These are phyloP conservation scores for Suillus decipiens DNA, from an alignment of 768 basidiomycete genomes.

Conservation along the genomic window DNA sequence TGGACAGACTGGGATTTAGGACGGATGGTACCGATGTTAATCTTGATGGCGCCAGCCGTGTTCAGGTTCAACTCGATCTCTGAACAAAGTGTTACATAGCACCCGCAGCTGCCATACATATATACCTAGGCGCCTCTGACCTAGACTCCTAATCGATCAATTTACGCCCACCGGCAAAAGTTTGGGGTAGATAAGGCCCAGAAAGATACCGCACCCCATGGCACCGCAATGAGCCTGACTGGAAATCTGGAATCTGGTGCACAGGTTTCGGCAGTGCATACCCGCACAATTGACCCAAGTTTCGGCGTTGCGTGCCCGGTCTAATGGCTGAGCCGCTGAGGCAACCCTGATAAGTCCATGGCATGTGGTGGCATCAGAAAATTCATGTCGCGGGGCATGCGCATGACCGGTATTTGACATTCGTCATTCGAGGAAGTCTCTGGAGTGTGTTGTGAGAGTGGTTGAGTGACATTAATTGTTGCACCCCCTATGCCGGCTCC, in stretches of 20 bases:
- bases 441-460: not conserved
- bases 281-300: not conserved
- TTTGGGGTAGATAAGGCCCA: conserved; percentile 4
- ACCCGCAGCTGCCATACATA: too few species aligned
- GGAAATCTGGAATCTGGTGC: not conserved
- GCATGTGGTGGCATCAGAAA: not conserved
- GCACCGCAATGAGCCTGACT: not conserved
- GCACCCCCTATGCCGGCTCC: not conserved
- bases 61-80: not conserved
- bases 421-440: not conserved
- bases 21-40: not conserved
- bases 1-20: not conserved
- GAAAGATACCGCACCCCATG: not conserved
- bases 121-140: too few species aligned
- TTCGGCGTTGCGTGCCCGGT: not conserved
- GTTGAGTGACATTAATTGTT: not conserved
- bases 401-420: not conserved
- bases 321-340: not conserved
- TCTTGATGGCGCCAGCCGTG: not conserved
- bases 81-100: not conserved
- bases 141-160: not conserved
- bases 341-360: not conserved
- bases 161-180: not conserved
- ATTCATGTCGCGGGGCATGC: not conserved
- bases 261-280: not conserved